A percentile compares a stretch with the other conserved stretches of the same genome.
Evolutionary conservation across 495 filamentous ascomycete species (phyloP).

Genomic region (Aspergillus affinis): DNA sequence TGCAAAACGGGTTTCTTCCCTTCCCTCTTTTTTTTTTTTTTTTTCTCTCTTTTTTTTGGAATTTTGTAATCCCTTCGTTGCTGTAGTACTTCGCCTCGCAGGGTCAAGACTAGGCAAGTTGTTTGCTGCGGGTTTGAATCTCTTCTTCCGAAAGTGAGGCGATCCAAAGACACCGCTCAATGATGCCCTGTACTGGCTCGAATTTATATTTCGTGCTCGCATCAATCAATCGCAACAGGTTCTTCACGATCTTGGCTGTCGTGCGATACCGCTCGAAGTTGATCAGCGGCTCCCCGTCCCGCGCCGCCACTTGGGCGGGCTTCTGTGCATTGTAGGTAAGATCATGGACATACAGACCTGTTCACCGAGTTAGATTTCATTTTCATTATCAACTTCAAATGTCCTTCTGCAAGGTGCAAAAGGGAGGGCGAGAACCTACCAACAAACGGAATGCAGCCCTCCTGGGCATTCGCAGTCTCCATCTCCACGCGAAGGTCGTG

Average conservation of each 20-base stretch:
- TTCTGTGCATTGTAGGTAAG: conserved; percentile 95
- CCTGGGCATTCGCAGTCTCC: conserved; percentile 73
- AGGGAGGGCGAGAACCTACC: conserved; percentile 51
- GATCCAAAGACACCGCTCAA: conserved; percentile 95
- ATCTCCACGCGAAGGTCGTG: conserved; percentile 86
- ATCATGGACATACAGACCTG: conserved; percentile 87
- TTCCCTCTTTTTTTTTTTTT: not conserved
- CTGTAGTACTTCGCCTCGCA: not conserved
- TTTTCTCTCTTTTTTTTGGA: not conserved
- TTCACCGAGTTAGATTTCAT: conserved; percentile 8
- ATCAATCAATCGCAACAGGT: conserved; percentile 82
- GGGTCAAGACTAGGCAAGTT: conserved; percentile 40
- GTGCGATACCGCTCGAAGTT: conserved; percentile 96
- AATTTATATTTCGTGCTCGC: conserved; percentile 88
- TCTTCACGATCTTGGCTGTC: conserved; percentile 90
- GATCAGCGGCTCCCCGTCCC: conserved; percentile 67
- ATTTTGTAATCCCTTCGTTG: not conserved
- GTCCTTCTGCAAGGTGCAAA: not conserved
- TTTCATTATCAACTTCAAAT: not conserved
- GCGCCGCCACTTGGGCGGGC: conserved; percentile 64
- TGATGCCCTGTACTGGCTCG: conserved; percentile 78
- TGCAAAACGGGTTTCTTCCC: not conserved
- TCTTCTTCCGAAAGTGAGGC: conserved; percentile 82
- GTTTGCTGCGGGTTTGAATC: conserved; percentile 61
- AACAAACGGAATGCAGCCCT: conserved; percentile 95